phyloP scores from a whole-genome alignment of 495 filamentous ascomycete species.

The Mytilinidion resinicola region DNA sequence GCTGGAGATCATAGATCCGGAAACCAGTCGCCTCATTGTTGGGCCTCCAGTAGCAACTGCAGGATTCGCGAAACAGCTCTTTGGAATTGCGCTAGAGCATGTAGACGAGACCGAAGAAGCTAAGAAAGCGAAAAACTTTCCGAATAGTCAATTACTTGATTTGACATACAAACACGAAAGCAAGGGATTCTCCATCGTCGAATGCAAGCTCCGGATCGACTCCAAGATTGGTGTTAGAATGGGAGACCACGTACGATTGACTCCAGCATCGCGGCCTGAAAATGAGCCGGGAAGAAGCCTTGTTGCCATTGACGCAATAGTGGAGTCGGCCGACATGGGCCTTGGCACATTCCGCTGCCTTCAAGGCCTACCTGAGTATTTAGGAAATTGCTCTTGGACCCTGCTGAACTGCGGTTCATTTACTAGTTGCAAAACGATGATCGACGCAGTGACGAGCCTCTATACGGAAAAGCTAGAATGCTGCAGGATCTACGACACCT shows the following conservation, averaged over 20 bases:
- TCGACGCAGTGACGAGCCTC: slow-evolving; percentile 41
- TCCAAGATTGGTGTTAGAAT: slow-evolving; percentile 24
- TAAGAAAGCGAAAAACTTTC: slow-evolving; percentile 28
- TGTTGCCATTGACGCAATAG: slow-evolving; percentile 41
- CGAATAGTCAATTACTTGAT: slow-evolving; percentile 17
- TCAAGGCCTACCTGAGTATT: slow-evolving; percentile 39
- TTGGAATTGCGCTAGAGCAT: slow-evolving; percentile 46
- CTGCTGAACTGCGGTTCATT: slow-evolving; percentile 43
- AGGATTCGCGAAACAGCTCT: slow-evolving; percentile 36
- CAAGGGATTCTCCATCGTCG: slow-evolving; percentile 30
- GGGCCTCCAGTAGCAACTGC: slow-evolving; percentile 30
- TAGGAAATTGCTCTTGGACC: slow-evolving; percentile 42
- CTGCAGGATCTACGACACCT: slow-evolving; percentile 34
- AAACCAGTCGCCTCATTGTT: slow-evolving; percentile 36
- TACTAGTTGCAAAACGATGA: slow-evolving; percentile 42
- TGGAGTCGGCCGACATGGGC: slow-evolving; percentile 36
- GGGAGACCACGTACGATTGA: slow-evolving; percentile 42
- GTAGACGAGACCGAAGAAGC: slow-evolving; percentile 41
- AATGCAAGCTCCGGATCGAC: slow-evolving; percentile 40
- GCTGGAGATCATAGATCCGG: slow-evolving; percentile 39
- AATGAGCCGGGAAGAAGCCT: slow-evolving; percentile 31
- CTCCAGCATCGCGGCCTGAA: slow-evolving; percentile 34
- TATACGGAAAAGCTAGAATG: slow-evolving; percentile 27
- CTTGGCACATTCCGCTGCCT: slow-evolving; percentile 39
- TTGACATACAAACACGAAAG: slow-evolving; percentile 21